Base-by-base conservation (phyloP, 768 basidiomycete species). In the Tricholoma saponaceum region DNA sequence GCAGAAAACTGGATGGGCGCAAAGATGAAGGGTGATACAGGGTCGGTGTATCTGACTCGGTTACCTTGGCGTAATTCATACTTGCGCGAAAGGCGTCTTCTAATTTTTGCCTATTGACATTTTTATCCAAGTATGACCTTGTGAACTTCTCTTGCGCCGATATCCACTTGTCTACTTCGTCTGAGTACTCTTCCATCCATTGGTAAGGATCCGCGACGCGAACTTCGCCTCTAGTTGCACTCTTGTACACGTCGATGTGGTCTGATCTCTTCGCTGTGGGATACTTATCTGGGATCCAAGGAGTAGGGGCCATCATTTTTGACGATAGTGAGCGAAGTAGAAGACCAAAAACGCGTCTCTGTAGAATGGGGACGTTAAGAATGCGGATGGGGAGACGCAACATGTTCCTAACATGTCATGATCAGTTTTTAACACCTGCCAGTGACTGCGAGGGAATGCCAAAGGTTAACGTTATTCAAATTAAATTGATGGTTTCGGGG, bases 161-260 rank as follows among this genome's bases (percentile, higher is more conserved):
- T 1, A 77, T 84, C 87, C 88, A 90, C 37, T 74, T 66, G 51
- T 86, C 79, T 0, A 85, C 88, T 68, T 92, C 88, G 16, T 79
- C 71, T 25, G 79, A 76, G 61, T 84, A 69, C 26, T 81, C 73
- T 59, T 91, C 88, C 20, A 93, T 76, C 89, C 90, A 92, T 44
- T 80, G 72, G 72, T 90, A 90, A 5, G 90, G 89, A 69, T 91
- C 86, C 4, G 76, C 70, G 0, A 93, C 84, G 37, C 72, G 72
- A 39, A 91, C 85, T 54, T 83, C 66, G 22, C 86, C 89, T n/a
- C 76, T 70, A 46, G 72, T 69, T 62, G 83, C 80, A 69, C 84
- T 88, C 67, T 85, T 79, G 74, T 89, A 93, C 32, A 78, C 68
- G 68, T 90, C 87, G 50, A 84, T 72, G 65, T 86, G 83, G 64